Percentiles rank a stretch among this genome's conserved stretches.
Evolutionary conservation across 2,329 filamentous ascomycete species (phyloP).

Genomic region (Colletotrichum viniferum): DNA sequence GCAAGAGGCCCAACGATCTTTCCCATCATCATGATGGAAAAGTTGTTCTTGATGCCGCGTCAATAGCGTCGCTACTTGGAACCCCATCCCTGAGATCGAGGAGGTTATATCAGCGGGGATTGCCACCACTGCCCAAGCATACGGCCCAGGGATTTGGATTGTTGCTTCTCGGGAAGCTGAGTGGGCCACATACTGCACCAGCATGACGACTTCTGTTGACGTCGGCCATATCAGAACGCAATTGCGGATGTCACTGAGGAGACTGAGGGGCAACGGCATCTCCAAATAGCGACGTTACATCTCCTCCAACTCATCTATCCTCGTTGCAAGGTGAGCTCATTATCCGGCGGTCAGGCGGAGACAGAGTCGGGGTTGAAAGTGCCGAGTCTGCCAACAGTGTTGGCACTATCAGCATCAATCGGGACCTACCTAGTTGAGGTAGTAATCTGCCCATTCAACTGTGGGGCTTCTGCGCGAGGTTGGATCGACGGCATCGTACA

Average conservation of each 20-base stretch:
- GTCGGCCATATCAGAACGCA: not conserved
- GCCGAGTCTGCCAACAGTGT: not conserved
- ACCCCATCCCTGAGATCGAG: not conserved
- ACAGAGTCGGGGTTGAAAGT: not conserved
- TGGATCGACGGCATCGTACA: not conserved
- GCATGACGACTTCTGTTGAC: not conserved
- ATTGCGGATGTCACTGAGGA: not conserved
- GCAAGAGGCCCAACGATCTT: not conserved
- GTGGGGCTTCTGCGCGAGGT: not conserved
- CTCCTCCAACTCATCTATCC: not conserved
- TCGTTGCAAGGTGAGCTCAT: not conserved
- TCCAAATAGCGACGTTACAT: conserved; percentile 16
- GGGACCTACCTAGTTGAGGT: not conserved
- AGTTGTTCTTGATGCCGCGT: not conserved
- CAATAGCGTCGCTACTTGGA: not conserved
- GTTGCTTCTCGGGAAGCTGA: not conserved
- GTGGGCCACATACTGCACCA: not conserved
- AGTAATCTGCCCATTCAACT: not conserved
- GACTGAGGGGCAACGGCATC: not conserved
- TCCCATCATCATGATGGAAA: not conserved
- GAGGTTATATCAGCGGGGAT: not conserved
- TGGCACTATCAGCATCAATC: not conserved
- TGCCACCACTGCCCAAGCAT: not conserved
- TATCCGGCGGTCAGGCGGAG: not conserved
- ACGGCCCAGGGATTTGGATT: not conserved